Base-by-base conservation (phyloP, 495 filamentous ascomycete species). In the Talaromyces thailandensis region DNA sequence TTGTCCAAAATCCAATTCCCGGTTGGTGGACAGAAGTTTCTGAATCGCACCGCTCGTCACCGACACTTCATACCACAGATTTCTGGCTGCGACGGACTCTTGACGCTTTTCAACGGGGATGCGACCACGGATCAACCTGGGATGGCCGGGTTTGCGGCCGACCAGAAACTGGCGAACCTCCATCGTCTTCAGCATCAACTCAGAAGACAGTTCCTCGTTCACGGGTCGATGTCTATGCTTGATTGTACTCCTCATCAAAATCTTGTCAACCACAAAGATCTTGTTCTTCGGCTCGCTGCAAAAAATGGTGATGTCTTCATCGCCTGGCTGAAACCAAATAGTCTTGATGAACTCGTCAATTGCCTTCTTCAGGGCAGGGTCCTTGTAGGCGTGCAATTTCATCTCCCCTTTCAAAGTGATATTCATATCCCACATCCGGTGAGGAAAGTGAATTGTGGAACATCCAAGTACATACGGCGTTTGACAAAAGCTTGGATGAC, bases 391-490 rank as follows among this genome's bases (percentile, higher is more conserved):
- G 2, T 21, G 26, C 29, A 67, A 63, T 4, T 62, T 56, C n/a
- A 57, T 63, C 18, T 28, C 26, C 0, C 71, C 70, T 45, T 45
- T 65, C 16, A 80, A 31, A 8, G 63, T 62, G 1, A 72, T 63
- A 16, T 70, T 68, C 8, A 80, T 76, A 67, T 84, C 81, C 80
- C 80, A 84, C 12, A 71, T 69, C 3, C 71, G 64, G 4, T 64
- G 70, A 1, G 81, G 79, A 55, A 75, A 80, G 55, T 79, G 77
- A 1, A 77, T 62, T 53, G 78, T 71, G 5, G 75, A 64, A 1
- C 65, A 66, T 1, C 76, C 79, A 0, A 73, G 62, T 0, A n/a
- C 32, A 28, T 48, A 28, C 16, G 51, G 57, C 6, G 69, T 59
- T 0, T 66, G 60, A 4, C 61, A 65, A 25, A 76, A 51, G 0